Base-by-base conservation (phyloP, 2,329 filamentous ascomycete species). In the Arthrocladium fulminans region DNA sequence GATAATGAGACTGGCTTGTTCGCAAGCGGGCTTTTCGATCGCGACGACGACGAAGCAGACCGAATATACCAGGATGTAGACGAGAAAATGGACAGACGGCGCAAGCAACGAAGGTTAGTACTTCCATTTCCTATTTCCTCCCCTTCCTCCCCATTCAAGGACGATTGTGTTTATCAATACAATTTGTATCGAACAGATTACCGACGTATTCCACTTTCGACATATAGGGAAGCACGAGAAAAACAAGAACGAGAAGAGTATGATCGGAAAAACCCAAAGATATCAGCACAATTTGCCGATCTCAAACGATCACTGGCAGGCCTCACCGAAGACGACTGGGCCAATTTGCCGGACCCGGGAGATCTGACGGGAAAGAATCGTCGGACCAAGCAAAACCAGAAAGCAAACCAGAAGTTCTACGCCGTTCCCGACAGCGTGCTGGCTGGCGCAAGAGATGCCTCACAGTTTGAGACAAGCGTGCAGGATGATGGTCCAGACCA, bases 1-100 rank as follows among this genome's bases (percentile, higher is more conserved):
- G 92, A 98, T 60, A 97, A 97, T 61, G 92, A 98, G 66, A 86
- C 92, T 41, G 92, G 94, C 3, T 73, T 98, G 19, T 98, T 98
- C 61, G 89, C 92, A 2, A 90, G 88, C 48, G 92, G 92, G 29
- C 86, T 92, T 59, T 98, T 95, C 71, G 92, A 97, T 65, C 86
- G 92, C 65, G 92, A 98, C 49, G 92, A 98, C 62, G 92, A 98
- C 61, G 94, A 98, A 67, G 92, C 92, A 37, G 92, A 98, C 69
- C 78, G 86, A 61, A 95, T 98, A 61, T 98, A 94, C 72, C 84
- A 89, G 61, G 85, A 88, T 63, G 86, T 98, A 55, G 92, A 98
- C 61, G 92, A 96, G 73, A 90, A 86, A 69, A 97, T 98, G 90
- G 89, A 94, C 57, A 86, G 79, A 69, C 79, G 92, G 57, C 76